Evolutionary conservation across 441 rosid genomes (phyloP).

Genomic region (Mallotus repandus): DNA sequence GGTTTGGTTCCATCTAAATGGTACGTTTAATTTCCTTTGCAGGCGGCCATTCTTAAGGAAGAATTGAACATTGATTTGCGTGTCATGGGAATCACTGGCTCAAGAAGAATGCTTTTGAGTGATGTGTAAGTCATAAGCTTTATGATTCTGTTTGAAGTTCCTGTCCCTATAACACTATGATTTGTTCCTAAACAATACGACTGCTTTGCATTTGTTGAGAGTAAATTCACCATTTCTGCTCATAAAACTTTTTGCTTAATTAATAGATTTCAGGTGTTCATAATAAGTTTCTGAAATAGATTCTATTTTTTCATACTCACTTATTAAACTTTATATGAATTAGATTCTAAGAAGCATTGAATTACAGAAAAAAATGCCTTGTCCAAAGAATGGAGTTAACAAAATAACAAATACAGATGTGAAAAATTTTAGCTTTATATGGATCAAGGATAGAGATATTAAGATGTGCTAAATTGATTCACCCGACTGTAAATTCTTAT

Average conservation of each 20-base stretch:
- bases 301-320: not conserved
- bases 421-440: not conserved
- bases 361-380: not conserved
- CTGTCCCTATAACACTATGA: not conserved
- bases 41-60: conserved; percentile 89
- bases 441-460: not conserved
- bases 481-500: too few relatives aligned
- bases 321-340: not conserved
- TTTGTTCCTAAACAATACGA: not conserved
- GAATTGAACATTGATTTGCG: conserved; percentile 91
- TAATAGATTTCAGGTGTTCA: not conserved
- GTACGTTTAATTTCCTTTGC: conserved; percentile 27
- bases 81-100: conserved; percentile 87
- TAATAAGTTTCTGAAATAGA: not conserved
- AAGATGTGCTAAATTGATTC: not conserved
- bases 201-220: conserved; percentile 8
- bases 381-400: not conserved
- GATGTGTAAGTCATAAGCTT: conserved; percentile 61
- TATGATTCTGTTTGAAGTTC: conserved; percentile 3
- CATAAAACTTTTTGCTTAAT: not conserved
- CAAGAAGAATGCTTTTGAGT: conserved; percentile 75
- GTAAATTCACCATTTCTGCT: not conserved
- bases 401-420: not conserved
- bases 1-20: not conserved
- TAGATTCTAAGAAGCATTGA: not conserved